Evolutionary conservation across 2,329 filamentous ascomycete species (phyloP).

Genomic region (Plectosphaerella cucumerina): DNA sequence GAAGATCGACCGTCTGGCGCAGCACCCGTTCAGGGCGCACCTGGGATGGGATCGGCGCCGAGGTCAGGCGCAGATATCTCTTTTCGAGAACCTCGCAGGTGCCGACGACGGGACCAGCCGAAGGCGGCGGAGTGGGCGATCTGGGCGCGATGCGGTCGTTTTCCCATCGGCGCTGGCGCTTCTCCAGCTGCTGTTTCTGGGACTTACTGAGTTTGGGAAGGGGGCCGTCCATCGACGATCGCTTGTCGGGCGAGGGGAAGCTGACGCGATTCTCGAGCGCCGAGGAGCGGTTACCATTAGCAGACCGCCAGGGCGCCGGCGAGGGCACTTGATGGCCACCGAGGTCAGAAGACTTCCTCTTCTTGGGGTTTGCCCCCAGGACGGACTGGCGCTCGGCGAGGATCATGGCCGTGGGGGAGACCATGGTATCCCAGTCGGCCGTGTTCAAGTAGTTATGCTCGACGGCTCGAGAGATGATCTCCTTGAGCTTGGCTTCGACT

Average conservation of each 20-base stretch:
- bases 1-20: constrained; percentile 76
- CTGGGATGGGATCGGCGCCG: constrained; percentile 80
- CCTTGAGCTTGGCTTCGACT: constrained; percentile 80
- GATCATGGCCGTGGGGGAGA: constrained; percentile 81
- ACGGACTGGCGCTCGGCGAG: constrained; percentile 12
- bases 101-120: constrained; percentile 73
- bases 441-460: constrained; percentile 66
- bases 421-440: constrained; percentile 79
- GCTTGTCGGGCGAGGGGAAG: constrained; percentile 48
- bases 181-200: constrained; percentile 74
- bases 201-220: constrained; percentile 73
- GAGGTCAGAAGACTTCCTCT: constrained; percentile 75
- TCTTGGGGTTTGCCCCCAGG: constrained; percentile 46
- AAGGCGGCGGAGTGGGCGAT: constrained; percentile 53
- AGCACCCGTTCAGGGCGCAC: constrained; percentile 82
- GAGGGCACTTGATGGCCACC: constrained; percentile 45
- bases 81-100: constrained; percentile 85
- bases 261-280: constrained; percentile 74
- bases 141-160: constrained; percentile 54
- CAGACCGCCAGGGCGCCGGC: constrained; percentile 70
- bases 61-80: constrained; percentile 88
- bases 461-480: constrained; percentile 78
- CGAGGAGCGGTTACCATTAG: constrained; percentile 44
- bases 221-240: constrained; percentile 35
- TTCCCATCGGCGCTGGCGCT: constrained; percentile 80